Conservation (phyloP, 1,284 basidiomycete species). For the Erythrobasidium hasegawianum region DNA sequence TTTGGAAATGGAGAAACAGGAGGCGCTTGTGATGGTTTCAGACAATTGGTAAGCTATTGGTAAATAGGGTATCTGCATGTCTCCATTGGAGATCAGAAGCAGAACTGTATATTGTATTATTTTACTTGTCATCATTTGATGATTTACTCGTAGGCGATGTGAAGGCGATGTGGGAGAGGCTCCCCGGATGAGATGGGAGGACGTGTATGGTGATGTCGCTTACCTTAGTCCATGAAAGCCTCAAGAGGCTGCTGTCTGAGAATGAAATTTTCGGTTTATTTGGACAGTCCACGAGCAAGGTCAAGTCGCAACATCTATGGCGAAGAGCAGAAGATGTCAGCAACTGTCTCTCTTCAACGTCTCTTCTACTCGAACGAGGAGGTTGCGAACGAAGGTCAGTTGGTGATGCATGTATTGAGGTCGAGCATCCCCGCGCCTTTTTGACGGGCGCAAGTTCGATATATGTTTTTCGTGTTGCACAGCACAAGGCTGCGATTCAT, state of each 20-base stretch:
- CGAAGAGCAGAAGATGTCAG: background rate
- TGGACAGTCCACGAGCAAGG: background rate
- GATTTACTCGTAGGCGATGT: background rate
- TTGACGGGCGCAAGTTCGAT: background rate
- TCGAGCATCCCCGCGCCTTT: constrained; percentile 21
- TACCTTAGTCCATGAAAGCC: background rate
- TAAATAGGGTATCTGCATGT: constrained; percentile 19
- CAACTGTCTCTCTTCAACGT: too few species aligned
- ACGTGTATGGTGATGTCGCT: background rate
- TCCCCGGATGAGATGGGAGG: too few species aligned
- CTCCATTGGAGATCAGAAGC: constrained; percentile 29
- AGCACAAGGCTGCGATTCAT: background rate
- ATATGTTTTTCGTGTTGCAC: background rate
- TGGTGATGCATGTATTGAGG: constrained; percentile 33
- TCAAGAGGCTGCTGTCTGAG: background rate
- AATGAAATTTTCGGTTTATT: background rate
- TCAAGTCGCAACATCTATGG: background rate
- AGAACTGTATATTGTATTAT: constrained; percentile 31
- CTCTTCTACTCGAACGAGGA: too few species aligned
- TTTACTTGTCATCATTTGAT: constrained; percentile 26
- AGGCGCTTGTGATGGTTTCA: background rate
- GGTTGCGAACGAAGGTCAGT: constrained; percentile 13
- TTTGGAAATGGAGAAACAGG: background rate
- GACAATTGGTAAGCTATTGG: constrained; percentile 33
- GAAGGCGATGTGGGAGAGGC: constrained; percentile 1